Evolutionary conservation across 1,139 yeast species (phyloP), one percentile per base, ranked within the genome.

Genomic region (Nakaseomyces delphensis): DNA sequence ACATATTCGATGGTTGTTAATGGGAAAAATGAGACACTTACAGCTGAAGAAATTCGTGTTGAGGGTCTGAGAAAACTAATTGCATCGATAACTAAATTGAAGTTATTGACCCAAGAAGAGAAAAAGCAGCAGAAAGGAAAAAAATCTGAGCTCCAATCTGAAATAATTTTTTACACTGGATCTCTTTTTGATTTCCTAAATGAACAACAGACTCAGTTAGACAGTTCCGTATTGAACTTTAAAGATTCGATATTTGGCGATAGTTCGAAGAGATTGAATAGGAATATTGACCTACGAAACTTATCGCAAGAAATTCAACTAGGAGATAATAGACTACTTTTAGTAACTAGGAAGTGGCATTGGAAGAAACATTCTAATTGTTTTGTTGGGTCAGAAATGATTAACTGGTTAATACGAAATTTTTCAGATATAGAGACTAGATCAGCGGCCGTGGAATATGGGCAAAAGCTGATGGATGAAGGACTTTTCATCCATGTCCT

Each of bases 281-380:
- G 66, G 47, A 59, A 61, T 6, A 64, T 71, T 2, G 64, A 69
- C 7, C 44, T 80, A 46, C 48, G 61, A 0, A 76, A 71, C 28
- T 62, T 89, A 36, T 83, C 91, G 0, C 65, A 66, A 4, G 87
- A 82, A 44, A 60, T 89, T 43, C 95, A 83, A 38, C 45, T 55
- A 69, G 84, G 40, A 63, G 71, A 16, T 59, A 67, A 40, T 80
- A 87, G 10, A 66, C 81, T 43, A 66, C 70, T 39, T 7, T 68
- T 91, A 38, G 79, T 76, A 1, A 95, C 87, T 55, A 70, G 97
- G 52, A 74, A 80, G 23, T 91, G 98, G 98, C 97, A 91, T 60
- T 79, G 89, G 74, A 80, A 79, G 49, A 68, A 74, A 9, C 94
- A 86, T 60, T 70, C 73, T 28, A 76, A 82, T 49, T 84, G 95